Evolutionary conservation across 768 basidiomycete species (phyloP).

Genomic region (Atractiella rhizophila): DNA sequence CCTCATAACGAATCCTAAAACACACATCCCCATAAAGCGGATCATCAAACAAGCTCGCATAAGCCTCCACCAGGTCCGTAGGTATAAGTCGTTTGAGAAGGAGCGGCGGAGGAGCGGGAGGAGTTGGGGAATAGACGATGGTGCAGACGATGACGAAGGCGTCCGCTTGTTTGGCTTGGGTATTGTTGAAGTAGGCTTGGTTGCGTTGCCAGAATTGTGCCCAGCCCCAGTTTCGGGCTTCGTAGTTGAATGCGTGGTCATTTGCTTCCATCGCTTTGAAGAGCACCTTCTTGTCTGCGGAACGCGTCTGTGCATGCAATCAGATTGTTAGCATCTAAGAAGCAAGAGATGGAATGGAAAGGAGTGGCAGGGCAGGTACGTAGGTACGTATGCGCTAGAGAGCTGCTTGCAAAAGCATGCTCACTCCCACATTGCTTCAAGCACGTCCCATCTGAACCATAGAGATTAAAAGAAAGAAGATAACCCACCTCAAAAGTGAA

Average conservation of each 20-base stretch:
- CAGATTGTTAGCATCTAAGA: no score
- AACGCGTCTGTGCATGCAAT: no score
- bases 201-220: conserved; percentile 6
- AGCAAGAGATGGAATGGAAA: no score
- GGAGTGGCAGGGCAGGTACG: no score
- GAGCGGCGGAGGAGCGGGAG: conserved; percentile 13
- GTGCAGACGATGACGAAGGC: conserved; percentile 23
- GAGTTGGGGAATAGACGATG: conserved; percentile 20
- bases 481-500: conserved; percentile 12
- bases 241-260: conserved; percentile 20
- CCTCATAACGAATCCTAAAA: conserved; percentile 3
- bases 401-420: no score
- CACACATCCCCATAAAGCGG: conserved; percentile 8
- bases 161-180: conserved; percentile 16
- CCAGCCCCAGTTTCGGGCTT: conserved; percentile 24
- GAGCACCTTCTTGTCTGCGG: no score
- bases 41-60: conserved; percentile 22
- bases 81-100: conserved; percentile 18
- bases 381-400: no score
- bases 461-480: neutral
- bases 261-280: conserved; percentile 20
- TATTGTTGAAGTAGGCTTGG: conserved; percentile 16
- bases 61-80: conserved; percentile 19
- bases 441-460: neutral
- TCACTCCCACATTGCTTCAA: no score